Evolutionary conservation across 1,139 yeast genomes (phyloP).

Genomic region (Candida sojae): DNA sequence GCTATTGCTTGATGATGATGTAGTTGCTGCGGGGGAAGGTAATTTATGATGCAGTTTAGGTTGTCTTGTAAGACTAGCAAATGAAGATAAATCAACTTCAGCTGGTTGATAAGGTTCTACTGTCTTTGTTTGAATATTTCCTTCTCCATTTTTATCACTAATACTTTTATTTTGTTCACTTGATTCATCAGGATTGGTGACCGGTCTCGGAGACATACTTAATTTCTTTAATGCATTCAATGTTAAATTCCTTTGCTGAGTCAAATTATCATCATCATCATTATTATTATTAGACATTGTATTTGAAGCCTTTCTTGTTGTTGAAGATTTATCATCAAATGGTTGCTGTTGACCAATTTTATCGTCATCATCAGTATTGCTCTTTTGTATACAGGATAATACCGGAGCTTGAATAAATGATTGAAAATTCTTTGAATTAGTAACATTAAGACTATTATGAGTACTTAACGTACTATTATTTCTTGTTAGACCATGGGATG

Average conservation of each 20-base stretch:
- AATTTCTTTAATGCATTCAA: constrained; percentile 48
- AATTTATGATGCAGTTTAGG: constrained; percentile 23
- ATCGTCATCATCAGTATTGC: constrained; percentile 23
- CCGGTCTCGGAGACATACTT: constrained; percentile 46
- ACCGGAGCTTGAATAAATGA: constrained; percentile 53
- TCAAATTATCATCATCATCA: constrained; percentile 31
- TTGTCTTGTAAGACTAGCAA: constrained; percentile 50
- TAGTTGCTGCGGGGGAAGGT: constrained; percentile 7
- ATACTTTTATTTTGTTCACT: not conserved
- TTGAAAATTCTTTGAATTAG: constrained; percentile 40
- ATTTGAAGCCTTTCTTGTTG: constrained; percentile 4
- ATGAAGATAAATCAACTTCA: constrained; percentile 52
- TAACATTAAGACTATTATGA: constrained; percentile 14
- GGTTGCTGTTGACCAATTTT: constrained; percentile 49
- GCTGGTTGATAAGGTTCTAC: constrained; percentile 53
- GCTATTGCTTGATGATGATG: not conserved
- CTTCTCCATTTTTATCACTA: not conserved
- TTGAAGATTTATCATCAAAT: constrained; percentile 27
- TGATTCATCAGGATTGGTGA: constrained; percentile 19
- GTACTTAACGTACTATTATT: constrained; percentile 24
- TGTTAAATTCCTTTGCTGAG: constrained; percentile 46
- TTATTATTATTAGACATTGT: constrained; percentile 7
- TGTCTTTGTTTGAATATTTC: constrained; percentile 8
- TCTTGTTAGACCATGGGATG: constrained; percentile 19
- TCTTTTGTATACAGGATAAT: constrained; percentile 37